phyloP scores from a whole-genome alignment of 495 filamentous ascomycete species.

The Aspergillus campestris region DNA sequence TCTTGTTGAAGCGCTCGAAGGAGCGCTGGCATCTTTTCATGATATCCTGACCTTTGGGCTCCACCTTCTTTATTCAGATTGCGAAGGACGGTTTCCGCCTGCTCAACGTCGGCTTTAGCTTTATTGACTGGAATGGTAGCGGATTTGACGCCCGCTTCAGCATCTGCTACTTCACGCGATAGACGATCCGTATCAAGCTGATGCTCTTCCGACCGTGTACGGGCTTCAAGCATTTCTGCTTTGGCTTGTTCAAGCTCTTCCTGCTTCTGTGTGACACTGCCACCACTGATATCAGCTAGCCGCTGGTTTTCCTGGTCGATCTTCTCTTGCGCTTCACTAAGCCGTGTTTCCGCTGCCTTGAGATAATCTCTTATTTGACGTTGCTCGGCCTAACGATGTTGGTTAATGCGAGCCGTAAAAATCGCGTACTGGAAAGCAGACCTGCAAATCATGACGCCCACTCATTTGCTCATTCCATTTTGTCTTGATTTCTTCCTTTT shows the following conservation, averaged over 20 bases:
- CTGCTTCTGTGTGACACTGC: slow-evolving; percentile 41
- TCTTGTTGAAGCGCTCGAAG: slow-evolving; percentile 61
- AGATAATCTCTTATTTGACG: slow-evolving; percentile 40
- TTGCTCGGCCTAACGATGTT: slow-evolving; percentile 38
- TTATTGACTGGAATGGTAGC: slow-evolving; percentile 15
- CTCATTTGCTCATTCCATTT: slow-evolving; percentile 31
- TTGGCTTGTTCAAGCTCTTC: slow-evolving; percentile 37
- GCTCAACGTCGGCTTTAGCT: slow-evolving; percentile 30
- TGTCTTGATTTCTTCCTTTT: slow-evolving; percentile 32
- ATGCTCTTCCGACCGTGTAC: slow-evolving; percentile 24
- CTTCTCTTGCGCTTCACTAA: slow-evolving; percentile 30
- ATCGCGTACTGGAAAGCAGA: slow-evolving; percentile 8
- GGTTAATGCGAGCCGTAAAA: slow-evolving; percentile 7
- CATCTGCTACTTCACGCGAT: slow-evolving; percentile 27
- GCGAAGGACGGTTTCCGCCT: slow-evolving; percentile 38
- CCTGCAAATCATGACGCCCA: slow-evolving; percentile 39
- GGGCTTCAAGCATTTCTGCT: slow-evolving; percentile 22
- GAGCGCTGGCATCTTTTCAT: slow-evolving; percentile 51
- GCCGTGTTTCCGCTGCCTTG: slow-evolving; percentile 31
- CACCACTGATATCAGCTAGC: slow-evolving; percentile 44
- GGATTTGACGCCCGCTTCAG: slow-evolving; percentile 22
- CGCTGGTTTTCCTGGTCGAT: slow-evolving; percentile 41
- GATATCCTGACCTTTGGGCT: slow-evolving; percentile 46
- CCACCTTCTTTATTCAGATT: slow-evolving; percentile 46
- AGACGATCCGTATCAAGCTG: slow-evolving; percentile 15